phyloP scores from a whole-genome alignment of 129 eudicot genomes.

The Escallonia herrerae region DNA sequence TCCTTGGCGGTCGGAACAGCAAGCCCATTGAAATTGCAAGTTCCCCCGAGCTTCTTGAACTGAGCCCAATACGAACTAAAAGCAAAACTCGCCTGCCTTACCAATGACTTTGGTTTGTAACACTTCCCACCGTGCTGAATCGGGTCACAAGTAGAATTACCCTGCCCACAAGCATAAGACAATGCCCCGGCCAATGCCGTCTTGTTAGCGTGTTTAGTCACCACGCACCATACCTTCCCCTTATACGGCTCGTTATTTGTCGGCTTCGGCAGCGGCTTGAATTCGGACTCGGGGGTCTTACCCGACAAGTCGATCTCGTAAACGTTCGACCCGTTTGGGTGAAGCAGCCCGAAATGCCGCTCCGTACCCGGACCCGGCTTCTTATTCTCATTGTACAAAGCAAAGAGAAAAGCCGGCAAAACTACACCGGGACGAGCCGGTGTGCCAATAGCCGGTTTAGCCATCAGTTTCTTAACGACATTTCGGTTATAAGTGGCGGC shows the following conservation, averaged over 20 bases:
- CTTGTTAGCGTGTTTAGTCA: conserved; percentile 37
- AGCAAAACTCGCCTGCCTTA: conserved; percentile 61
- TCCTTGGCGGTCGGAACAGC: conserved; percentile 44
- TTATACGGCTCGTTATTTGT: conserved; percentile 51
- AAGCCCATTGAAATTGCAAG: conserved; percentile 65
- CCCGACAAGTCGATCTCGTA: conserved; percentile 70
- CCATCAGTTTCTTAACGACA: conserved; percentile 39
- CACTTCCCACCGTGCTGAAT: conserved; percentile 66
- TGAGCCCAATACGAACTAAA: conserved; percentile 83
- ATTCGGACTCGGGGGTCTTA: conserved; percentile 15
- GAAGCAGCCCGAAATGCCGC: conserved; percentile 70
- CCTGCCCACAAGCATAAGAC: conserved; percentile 71
- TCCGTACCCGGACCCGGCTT: conserved; percentile 84
- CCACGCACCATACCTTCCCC: conserved; percentile 70
- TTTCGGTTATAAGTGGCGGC: conserved; percentile 85
- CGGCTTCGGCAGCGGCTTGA: conserved; percentile 32
- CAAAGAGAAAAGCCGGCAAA: conserved; percentile 57
- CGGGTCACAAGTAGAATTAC: conserved; percentile 71
- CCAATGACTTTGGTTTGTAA: conserved; percentile 45
- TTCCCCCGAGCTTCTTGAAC: conserved; percentile 45
- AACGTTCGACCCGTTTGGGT: conserved; percentile 62
- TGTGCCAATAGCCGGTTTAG: conserved; percentile 57
- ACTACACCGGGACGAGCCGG: conserved; percentile 59
- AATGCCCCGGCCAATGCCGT: conserved; percentile 48
- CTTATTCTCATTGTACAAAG: conserved; percentile 72